phyloP scores from a whole-genome alignment of 108 stramenopile species.

The Cyclotella choctawhatcheeana region DNA sequence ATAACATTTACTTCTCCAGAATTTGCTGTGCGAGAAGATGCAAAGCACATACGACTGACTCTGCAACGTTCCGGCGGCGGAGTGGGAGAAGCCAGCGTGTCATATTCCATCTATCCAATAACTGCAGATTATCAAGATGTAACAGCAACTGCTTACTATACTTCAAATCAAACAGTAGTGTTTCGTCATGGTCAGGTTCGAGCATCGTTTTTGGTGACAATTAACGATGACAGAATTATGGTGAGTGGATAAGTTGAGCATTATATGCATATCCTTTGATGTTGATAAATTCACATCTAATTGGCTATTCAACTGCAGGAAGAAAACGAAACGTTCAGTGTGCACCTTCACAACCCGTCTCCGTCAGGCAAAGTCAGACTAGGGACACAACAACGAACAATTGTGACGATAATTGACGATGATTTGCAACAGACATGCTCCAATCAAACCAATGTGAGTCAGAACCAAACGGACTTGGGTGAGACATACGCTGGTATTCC shows the following conservation, averaged over 20 bases:
- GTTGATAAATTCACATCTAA: neutral
- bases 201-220: conserved; percentile 61
- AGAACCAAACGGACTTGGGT: conserved; percentile 18
- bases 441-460: conserved; percentile 8
- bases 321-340: conserved; percentile 45
- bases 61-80: conserved; percentile 69
- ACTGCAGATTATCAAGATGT: conserved; percentile 61
- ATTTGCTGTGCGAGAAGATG: conserved; percentile 57
- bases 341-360: conserved; percentile 39
- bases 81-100: conserved; percentile 52
- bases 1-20: conserved; percentile 60
- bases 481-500: conserved; percentile 27
- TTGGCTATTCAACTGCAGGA: conserved; percentile 19
- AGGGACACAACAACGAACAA: conserved; percentile 53
- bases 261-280: no score
- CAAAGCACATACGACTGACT: conserved; percentile 51
- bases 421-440: conserved; percentile 42
- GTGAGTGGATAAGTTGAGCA: conserved; percentile 32
- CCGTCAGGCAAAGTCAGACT: conserved; percentile 32
- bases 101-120: conserved; percentile 57
- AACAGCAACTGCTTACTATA: conserved; percentile 58
- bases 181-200: conserved; percentile 58
- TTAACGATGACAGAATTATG: conserved; percentile 64
- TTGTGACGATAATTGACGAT: conserved; percentile 65
- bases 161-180: conserved; percentile 53